A percentile compares a stretch with the other conserved stretches of the same genome.
These are phyloP conservation scores for Leishmania tropica DNA, from an alignment of 208 protist species.

Conservation along the genomic window DNA sequence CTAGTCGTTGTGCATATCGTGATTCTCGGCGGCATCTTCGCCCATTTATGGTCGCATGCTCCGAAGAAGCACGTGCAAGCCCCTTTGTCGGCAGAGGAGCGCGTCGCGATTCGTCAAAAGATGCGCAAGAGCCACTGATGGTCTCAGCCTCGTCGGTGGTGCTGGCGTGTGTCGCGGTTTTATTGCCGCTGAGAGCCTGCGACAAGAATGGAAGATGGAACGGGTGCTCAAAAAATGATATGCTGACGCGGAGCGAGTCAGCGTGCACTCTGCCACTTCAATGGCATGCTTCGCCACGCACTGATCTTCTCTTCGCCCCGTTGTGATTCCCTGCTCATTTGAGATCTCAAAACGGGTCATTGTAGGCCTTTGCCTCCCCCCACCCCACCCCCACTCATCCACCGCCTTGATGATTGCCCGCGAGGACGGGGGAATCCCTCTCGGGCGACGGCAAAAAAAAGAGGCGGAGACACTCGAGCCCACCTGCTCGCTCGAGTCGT, in stretches of 20 bases:
- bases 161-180: background rate
- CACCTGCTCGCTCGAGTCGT: background rate
- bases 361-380: background rate
- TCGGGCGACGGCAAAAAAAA: too few species aligned
- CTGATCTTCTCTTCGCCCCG: background rate
- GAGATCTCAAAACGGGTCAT: background rate
- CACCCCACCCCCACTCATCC: background rate
- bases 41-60: conserved; percentile 32
- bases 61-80: conserved; percentile 13
- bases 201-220: too few species aligned
- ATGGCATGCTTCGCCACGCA: background rate
- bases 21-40: conserved; percentile 27
- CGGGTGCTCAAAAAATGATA: background rate
- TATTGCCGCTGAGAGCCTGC: background rate
- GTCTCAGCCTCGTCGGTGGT: background rate
- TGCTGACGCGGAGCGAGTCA: too few species aligned
- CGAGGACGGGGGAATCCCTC: background rate
- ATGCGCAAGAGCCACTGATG: conserved; percentile 24
- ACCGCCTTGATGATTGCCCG: background rate
- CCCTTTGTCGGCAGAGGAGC: conserved; percentile 17
- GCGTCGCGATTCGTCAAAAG: conserved; percentile 17
- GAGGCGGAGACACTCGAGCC: too few species aligned
- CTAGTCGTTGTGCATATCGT: conserved; percentile 35
- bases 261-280: background rate
- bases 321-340: background rate